Conservation (phyloP, 106 monocot genomes). For the Dendrobium chrysotoxum region DNA sequence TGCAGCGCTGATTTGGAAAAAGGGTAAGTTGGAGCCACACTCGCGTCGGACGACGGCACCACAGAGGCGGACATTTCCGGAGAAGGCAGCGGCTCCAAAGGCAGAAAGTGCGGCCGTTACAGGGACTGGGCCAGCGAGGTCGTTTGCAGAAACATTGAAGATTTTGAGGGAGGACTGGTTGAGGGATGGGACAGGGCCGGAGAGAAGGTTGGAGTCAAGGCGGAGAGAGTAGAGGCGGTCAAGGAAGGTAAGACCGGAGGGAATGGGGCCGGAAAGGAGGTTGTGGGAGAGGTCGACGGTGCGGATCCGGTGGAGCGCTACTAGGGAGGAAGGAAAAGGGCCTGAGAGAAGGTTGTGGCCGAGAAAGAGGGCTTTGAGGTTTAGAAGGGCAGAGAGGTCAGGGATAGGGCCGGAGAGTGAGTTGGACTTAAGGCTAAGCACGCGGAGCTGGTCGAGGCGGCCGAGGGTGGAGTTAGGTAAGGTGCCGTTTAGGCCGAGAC, state of each 20-base stretch:
- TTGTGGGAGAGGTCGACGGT: conserved; percentile 71
- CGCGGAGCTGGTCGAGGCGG: conserved; percentile 61
- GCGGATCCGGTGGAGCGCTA: conserved; percentile 46
- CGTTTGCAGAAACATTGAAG: conserved; percentile 61
- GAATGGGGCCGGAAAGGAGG: conserved; percentile 36
- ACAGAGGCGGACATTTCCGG: conserved; percentile 53
- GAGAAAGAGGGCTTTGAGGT: conserved; percentile 75
- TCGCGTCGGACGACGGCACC: conserved; percentile 48
- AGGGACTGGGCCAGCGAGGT: conserved; percentile 53
- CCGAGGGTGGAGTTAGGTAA: conserved; percentile 27
- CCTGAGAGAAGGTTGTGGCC: conserved; percentile 55
- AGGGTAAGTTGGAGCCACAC: conserved; percentile 32
- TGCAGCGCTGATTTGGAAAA: conserved; percentile 21
- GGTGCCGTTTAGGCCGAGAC: conserved; percentile 32
- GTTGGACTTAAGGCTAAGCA: conserved; percentile 71
- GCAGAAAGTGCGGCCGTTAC: conserved; percentile 21
- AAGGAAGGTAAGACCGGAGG: conserved; percentile 14
- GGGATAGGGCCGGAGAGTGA: conserved; percentile 58
- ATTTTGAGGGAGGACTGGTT: conserved; percentile 53
- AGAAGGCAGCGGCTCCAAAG: conserved; percentile 38
- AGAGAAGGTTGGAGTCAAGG: conserved; percentile 47
- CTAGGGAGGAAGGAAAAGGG: conserved; percentile 41
- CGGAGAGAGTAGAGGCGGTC: conserved; percentile 43
- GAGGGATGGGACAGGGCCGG: conserved; percentile 49
- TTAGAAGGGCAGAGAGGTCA: conserved; percentile 60